Conservation (phyloP, 192 early-diverging fungal genomes). For the Bifiguratus adelaidae region DNA sequence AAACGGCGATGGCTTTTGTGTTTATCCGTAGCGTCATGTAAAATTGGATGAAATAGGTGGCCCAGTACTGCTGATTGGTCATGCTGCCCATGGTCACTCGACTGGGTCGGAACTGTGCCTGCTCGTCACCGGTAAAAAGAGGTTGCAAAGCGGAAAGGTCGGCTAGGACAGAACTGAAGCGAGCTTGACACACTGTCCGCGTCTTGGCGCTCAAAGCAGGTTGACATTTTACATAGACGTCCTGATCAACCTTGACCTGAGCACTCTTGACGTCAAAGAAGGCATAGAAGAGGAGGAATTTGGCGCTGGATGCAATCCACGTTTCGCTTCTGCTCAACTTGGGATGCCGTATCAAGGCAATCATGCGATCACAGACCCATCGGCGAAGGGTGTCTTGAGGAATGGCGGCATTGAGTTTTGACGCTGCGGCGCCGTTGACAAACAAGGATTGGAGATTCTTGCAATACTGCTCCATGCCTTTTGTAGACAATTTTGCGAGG, state of each 20-base stretch:
- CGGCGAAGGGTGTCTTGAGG: conserved; percentile 43
- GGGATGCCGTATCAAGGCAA: conserved; percentile 56
- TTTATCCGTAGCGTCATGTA: conserved; percentile 28
- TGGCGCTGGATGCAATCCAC: conserved; percentile 55
- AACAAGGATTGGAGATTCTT: conserved; percentile 20
- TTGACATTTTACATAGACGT: conserved; percentile 12
- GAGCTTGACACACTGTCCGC: conserved; percentile 45
- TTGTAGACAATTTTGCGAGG: conserved; percentile 13
- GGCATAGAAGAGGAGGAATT: conserved; percentile 61
- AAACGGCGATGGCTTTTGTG: no score
- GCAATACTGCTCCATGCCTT: conserved; percentile 6
- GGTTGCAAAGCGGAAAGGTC: conserved; percentile 50
- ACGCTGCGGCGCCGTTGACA: no score
- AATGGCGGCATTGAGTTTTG: no score
- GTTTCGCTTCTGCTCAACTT: conserved; percentile 66
- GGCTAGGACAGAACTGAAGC: conserved; percentile 57
- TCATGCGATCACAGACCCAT: conserved; percentile 83
- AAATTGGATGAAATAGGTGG: conserved; percentile 33
- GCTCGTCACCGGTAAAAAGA: conserved; percentile 14
- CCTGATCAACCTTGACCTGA: conserved; percentile 15
- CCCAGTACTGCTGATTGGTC: conserved; percentile 51
- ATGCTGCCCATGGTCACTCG: conserved; percentile 40
- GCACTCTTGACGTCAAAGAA: conserved; percentile 52
- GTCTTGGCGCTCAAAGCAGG: conserved; percentile 47
- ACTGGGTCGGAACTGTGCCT: conserved; percentile 17